These are phyloP conservation scores for Barnettozyma siamensis DNA, from an alignment of 805 yeast species.

Conservation along the genomic window DNA sequence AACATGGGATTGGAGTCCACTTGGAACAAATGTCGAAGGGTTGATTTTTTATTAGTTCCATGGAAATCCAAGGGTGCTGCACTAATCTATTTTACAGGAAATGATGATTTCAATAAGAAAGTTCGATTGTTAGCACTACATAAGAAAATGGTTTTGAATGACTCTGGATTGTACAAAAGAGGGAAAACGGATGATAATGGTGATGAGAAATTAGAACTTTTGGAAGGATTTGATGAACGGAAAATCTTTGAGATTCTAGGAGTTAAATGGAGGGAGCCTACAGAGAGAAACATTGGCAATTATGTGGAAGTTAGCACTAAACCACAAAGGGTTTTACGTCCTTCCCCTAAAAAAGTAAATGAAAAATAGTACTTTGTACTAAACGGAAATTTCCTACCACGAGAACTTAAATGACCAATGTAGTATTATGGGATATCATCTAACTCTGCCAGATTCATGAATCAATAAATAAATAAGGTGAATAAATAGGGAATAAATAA, in stretches of 20 bases:
- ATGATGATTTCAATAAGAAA: slow-evolving; percentile 44
- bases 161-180: slow-evolving; percentile 36
- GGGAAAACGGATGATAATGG: slow-evolving; percentile 8
- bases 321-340: neutral
- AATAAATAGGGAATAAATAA: slow-evolving; percentile 4
- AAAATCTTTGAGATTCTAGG: slow-evolving; percentile 41
- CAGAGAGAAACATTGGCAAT: slow-evolving; percentile 23
- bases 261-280: slow-evolving; percentile 28
- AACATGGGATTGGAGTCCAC: slow-evolving; percentile 27
- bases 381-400: no score
- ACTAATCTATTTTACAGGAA: slow-evolving; percentile 49
- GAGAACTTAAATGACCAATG: no score
- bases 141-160: slow-evolving; percentile 34
- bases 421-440: no score
- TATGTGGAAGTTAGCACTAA: neutral
- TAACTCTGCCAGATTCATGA: no score
- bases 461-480: slow-evolving; percentile 1
- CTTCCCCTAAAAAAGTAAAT: neutral
- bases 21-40: slow-evolving; percentile 40
- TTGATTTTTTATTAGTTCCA: slow-evolving; percentile 46
- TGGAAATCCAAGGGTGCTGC: slow-evolving; percentile 42
- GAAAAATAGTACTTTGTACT: no score
- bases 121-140: slow-evolving; percentile 38
- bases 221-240: slow-evolving; percentile 40
- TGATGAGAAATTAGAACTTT: slow-evolving; percentile 16